phyloP scores from a whole-genome alignment of 495 filamentous ascomycete species.

The Apiosordaria backusii region DNA sequence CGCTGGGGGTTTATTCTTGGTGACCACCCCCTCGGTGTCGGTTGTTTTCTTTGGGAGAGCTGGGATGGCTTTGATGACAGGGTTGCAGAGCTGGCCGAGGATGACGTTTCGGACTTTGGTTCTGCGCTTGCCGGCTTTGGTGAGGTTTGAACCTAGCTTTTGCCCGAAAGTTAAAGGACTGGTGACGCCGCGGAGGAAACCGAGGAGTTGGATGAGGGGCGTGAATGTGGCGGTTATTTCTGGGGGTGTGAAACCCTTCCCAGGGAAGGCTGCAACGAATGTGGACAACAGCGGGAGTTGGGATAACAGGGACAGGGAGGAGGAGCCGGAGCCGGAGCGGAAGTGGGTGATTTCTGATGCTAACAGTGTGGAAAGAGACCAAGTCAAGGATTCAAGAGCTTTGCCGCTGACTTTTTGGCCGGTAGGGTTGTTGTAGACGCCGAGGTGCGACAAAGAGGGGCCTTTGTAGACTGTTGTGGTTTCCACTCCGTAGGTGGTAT shows the following conservation, averaged over 20 bases:
- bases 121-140: conserved; percentile 10
- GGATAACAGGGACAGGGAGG: conserved; percentile 6
- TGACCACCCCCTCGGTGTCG: not conserved
- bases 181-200: conserved; percentile 12
- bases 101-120: conserved; percentile 14
- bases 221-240: not conserved
- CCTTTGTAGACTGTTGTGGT: conserved; percentile 3
- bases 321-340: conserved; percentile 9
- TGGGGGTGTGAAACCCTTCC: not conserved
- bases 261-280: conserved; percentile 16
- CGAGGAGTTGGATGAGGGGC: conserved; percentile 10
- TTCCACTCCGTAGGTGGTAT: not conserved
- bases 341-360: conserved; percentile 17
- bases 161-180: conserved; percentile 8
- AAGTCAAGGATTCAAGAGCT: conserved; percentile 9
- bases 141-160: conserved; percentile 14
- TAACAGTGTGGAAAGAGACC: conserved; percentile 18
- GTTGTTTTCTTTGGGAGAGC: not conserved
- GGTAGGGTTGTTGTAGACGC: not conserved
- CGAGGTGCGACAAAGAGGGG: not conserved
- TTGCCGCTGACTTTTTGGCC: conserved; percentile 11
- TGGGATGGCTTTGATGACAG: conserved; percentile 1
- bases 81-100: conserved; percentile 3
- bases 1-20: conserved; percentile 10
- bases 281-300: conserved; percentile 15